Evolutionary conservation across 1,139 yeast genomes (phyloP).

Genomic region (Wickerhamomyces sp.): DNA sequence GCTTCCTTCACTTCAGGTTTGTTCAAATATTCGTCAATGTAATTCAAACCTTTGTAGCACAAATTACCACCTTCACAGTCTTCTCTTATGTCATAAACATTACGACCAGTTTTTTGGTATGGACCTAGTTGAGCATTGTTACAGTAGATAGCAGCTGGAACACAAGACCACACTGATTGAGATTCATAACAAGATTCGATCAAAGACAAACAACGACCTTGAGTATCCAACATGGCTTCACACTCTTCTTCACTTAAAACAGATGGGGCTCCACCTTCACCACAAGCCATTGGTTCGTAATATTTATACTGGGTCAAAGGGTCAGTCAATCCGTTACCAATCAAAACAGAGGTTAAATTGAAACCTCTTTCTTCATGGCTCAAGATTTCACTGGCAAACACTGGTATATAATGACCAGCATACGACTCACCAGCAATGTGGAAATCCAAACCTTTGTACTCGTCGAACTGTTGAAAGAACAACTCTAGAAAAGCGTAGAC

Average conservation of each 20-base stretch:
- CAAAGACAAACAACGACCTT: constrained; percentile 78
- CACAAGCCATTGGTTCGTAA: constrained; percentile 98
- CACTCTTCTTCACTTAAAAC: constrained; percentile 77
- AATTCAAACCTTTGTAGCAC: constrained; percentile 71
- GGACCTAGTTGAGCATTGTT: constrained; percentile 85
- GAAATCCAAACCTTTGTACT: constrained; percentile 67
- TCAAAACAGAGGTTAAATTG: constrained; percentile 80
- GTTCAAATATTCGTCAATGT: constrained; percentile 67
- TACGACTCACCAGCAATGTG: constrained; percentile 99
- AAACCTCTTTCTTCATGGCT: constrained; percentile 75
- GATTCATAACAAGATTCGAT: constrained; percentile 77
- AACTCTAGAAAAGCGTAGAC: constrained; percentile 87
- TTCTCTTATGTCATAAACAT: constrained; percentile 89
- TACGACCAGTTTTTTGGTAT: constrained; percentile 83
- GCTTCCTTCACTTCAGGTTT: constrained; percentile 66
- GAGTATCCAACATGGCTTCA: constrained; percentile 60
- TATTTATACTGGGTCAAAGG: constrained; percentile 82
- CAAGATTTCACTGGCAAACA: constrained; percentile 82
- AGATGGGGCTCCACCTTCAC: constrained; percentile 82
- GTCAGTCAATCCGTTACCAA: constrained; percentile 96
- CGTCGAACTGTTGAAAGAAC: constrained; percentile 88
- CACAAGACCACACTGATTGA: constrained; percentile 83
- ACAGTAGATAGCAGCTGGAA: constrained; percentile 90
- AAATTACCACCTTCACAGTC: constrained; percentile 74
- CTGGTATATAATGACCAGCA: constrained; percentile 97